Evolutionary conservation across 768 basidiomycete species (phyloP).

Genomic region (Termitomyces bulborhizus): DNA sequence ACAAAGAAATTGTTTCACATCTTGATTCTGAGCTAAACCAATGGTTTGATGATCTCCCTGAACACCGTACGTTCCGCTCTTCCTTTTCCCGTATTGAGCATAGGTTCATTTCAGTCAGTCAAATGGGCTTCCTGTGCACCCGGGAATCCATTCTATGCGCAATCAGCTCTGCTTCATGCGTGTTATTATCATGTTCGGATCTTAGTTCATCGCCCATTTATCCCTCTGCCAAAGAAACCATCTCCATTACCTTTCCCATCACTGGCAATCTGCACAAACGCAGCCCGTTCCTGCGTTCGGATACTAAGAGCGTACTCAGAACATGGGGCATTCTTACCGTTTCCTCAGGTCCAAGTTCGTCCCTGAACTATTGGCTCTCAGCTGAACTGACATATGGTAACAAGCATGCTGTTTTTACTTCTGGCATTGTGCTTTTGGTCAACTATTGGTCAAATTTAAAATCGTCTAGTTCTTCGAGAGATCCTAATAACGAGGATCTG

Average conservation of each 20-base stretch:
- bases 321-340: slow-evolving; percentile 22
- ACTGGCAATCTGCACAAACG: slow-evolving; percentile 77
- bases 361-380: too few species aligned
- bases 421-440: slow-evolving; percentile 52
- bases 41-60: slow-evolving; percentile 68
- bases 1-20: slow-evolving; percentile 60
- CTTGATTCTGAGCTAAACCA: slow-evolving; percentile 71
- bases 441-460: slow-evolving; percentile 60
- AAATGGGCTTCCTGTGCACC: slow-evolving; percentile 28
- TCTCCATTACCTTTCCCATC: slow-evolving; percentile 41
- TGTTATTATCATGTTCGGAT: slow-evolving; percentile 54
- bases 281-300: slow-evolving; percentile 68
- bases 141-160: slow-evolving; percentile 38
- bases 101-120: slow-evolving; percentile 18
- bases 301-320: slow-evolving; percentile 48
- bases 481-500: slow-evolving; percentile 41
- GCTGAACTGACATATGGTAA: slow-evolving; percentile 6
- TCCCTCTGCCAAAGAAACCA: slow-evolving; percentile 53
- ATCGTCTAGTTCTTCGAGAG: slow-evolving; percentile 30
- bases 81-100: slow-evolving; percentile 31
- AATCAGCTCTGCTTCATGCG: slow-evolving; percentile 48
- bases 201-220: slow-evolving; percentile 72
- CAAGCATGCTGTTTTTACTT: slow-evolving; percentile 30
- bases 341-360: slow-evolving; percentile 32
- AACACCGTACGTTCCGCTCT: slow-evolving; percentile 42